Conservation (phyloP, 2,329 filamentous ascomycete species). For the Aspergillus tamarii region DNA sequence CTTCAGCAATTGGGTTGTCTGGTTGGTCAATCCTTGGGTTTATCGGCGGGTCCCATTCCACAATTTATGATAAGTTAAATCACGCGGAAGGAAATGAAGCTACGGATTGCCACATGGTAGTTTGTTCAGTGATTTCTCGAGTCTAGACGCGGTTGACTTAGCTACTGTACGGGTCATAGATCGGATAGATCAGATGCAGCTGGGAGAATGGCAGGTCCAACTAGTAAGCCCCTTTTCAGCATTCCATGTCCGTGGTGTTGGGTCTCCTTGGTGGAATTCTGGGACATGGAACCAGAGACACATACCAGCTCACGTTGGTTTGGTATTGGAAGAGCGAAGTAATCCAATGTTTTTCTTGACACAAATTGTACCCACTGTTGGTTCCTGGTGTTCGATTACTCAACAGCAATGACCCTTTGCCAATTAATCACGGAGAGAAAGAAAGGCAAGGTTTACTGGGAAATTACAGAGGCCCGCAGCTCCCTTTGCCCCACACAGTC, state of each 20-base stretch:
- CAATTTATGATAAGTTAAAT: background rate
- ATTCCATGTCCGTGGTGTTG: background rate
- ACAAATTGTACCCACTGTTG: background rate
- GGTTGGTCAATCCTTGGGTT: background rate
- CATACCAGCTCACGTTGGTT: too few species aligned
- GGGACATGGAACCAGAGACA: background rate
- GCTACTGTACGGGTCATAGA: background rate
- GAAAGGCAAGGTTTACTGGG: background rate
- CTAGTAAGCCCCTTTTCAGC: background rate
- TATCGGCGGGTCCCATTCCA: slow-evolving; percentile 7
- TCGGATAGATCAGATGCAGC: background rate
- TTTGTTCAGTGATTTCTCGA: background rate
- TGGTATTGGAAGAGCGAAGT: background rate
- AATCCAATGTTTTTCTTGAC: background rate
- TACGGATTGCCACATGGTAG: background rate
- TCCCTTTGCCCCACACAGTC: slow-evolving; percentile 4
- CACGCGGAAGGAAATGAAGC: background rate
- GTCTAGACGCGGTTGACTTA: background rate
- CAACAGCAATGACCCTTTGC: background rate
- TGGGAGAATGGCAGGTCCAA: background rate
- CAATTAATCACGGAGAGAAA: background rate
- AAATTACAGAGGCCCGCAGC: slow-evolving; percentile 5
- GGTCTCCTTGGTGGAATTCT: background rate
- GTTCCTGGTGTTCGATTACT: too few species aligned
- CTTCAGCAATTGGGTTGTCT: background rate